Base-by-base conservation (phyloP, 345 rosid species). In the Euphorbia lathyris region DNA sequence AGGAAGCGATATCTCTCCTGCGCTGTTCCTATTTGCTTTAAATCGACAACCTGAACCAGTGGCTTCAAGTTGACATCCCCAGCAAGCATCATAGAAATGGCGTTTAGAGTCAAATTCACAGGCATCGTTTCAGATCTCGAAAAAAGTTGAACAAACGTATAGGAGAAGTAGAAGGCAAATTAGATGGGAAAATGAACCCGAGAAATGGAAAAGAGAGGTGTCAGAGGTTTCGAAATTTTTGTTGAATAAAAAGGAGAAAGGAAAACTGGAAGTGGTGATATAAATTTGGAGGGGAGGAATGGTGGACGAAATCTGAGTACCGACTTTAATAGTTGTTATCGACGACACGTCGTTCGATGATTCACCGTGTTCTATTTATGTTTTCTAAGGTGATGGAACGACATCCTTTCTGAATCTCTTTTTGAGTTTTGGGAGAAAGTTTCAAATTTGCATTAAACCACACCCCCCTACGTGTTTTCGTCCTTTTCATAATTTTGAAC, bases 31-130 rank as follows among this genome's bases (percentile, higher is more conserved):
- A 86, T 82, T 78, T 72, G 77, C 78, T 83, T 87, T 71, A 90
- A 77, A 74, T 93, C 96, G 62, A 89, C 19, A 56, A 90, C 90
- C 79, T 90, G 98, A 51, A 93, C 83, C 75, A 89, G 79, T 48
- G 97, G 98, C 82, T 82, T 90, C 74, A 84, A 69, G 86, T 88
- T 91, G 51, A 90, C 80, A 68, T 87, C 97, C 32, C 96, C 97
- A 53, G 79, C 84, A 38, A 78, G 82, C 29, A 93, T 93, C 67
- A 85, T 76, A 9, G 84, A 50, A 43, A 89, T 86, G 8, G 98
- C 88, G 81, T 84, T 84, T 47, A 81, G 86, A 51, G 96, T 89
- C 66, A 93, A 86, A 67, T 83, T 86, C 63, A 86, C 86, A 70
- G 97, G 85, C 97, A 93, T 90, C 75, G 50, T 69, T 23, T 36